Percentiles rank a stretch among this genome's conserved stretches.
Evolutionary conservation across 129 eudicot species (phyloP).

Genomic region (Cynara cardunculus): DNA sequence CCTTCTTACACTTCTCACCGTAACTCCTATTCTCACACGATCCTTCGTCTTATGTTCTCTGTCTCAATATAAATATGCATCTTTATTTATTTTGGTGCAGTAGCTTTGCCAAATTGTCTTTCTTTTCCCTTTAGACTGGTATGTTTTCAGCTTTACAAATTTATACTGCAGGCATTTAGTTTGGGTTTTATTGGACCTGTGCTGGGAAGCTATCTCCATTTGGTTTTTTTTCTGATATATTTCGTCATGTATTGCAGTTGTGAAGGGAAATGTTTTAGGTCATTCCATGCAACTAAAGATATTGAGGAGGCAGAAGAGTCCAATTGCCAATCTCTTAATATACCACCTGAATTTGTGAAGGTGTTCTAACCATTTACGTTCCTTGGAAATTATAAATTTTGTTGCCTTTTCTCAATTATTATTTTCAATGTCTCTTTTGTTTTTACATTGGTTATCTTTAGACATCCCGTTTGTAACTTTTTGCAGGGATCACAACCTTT

Average conservation of each 20-base stretch:
- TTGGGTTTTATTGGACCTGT: neutral
- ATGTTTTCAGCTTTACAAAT: neutral
- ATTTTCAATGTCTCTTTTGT: neutral
- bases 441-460: neutral
- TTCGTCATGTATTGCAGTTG: slow-evolving; percentile 40
- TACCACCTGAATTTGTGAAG: slow-evolving; percentile 35
- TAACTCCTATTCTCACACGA: too few relatives aligned
- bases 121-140: neutral
- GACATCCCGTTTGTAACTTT: neutral
- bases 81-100: neutral
- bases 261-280: slow-evolving; percentile 79
- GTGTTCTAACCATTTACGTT: slow-evolving; percentile 30
- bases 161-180: neutral
- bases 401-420: neutral
- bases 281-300: slow-evolving; percentile 58
- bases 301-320: slow-evolving; percentile 46
- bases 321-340: slow-evolving; percentile 48
- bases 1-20: too few relatives aligned
- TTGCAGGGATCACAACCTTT: slow-evolving; percentile 45
- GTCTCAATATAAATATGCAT: neutral
- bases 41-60: too few relatives aligned
- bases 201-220: slow-evolving; percentile 4
- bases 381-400: neutral
- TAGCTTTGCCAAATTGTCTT: neutral
- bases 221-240: slow-evolving; percentile 6